These are phyloP conservation scores for Candida tammaniensis DNA, from an alignment of 805 yeast genomes.

Conservation along the genomic window DNA sequence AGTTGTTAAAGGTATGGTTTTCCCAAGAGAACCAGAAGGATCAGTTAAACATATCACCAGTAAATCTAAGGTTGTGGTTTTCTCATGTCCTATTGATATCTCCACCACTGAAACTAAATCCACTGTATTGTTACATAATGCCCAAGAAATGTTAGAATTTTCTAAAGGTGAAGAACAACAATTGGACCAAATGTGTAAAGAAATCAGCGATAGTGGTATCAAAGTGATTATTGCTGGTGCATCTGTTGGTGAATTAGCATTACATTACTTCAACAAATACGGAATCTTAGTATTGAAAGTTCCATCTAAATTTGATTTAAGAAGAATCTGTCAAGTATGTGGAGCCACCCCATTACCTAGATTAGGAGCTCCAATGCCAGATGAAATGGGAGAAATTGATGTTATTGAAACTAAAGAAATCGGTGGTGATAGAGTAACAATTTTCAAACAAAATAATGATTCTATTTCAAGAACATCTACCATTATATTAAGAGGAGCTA, in stretches of 20 bases:
- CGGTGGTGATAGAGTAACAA: slow-evolving; percentile 96
- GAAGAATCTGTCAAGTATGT: slow-evolving; percentile 93
- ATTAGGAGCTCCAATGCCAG: slow-evolving; percentile 92
- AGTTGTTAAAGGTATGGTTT: slow-evolving; percentile 96
- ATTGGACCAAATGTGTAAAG: slow-evolving; percentile 80
- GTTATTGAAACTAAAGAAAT: slow-evolving; percentile 87
- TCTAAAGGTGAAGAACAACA: slow-evolving; percentile 95
- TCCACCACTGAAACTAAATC: slow-evolving; percentile 98
- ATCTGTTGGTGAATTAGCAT: slow-evolving; percentile 86
- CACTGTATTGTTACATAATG: slow-evolving; percentile 91
- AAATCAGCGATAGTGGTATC: slow-evolving; percentile 79
- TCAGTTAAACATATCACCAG: slow-evolving; percentile 59
- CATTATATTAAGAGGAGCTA: slow-evolving; percentile 92
- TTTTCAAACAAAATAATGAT: slow-evolving; percentile 70
- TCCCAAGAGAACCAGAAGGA: slow-evolving; percentile 97
- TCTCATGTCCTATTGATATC: slow-evolving; percentile 90
- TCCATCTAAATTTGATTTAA: slow-evolving; percentile 89
- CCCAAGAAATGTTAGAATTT: slow-evolving; percentile 94
- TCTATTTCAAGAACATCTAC: slow-evolving; percentile 81
- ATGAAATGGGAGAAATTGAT: slow-evolving; percentile 88
- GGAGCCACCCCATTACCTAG: slow-evolving; percentile 96
- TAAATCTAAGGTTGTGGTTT: slow-evolving; percentile 85
- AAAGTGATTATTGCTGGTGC: slow-evolving; percentile 93
- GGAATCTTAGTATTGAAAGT: slow-evolving; percentile 83
- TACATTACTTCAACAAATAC: slow-evolving; percentile 87